Percentiles rank a stretch among this genome's conserved stretches.
Evolutionary conservation across 305 asterid species (phyloP).

Genomic region (Fraxinus albicans): DNA sequence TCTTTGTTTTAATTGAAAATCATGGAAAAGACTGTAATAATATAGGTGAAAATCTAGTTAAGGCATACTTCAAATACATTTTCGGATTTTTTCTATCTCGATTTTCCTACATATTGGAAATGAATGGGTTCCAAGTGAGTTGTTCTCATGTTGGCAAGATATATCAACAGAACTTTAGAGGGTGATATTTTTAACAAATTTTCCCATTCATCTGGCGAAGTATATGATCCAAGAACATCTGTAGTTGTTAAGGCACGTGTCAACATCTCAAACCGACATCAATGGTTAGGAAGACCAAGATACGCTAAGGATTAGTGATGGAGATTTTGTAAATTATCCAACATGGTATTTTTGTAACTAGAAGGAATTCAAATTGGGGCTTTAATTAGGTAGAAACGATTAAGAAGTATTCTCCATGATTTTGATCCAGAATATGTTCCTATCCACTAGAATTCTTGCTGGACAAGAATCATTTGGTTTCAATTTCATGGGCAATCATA

Average conservation of each 20-base stretch:
- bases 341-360: too few relatives aligned
- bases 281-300: too few relatives aligned
- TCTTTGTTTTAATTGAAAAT: constrained; percentile 9
- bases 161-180: neutral
- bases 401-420: neutral
- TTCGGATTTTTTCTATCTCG: neutral
- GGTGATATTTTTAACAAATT: neutral
- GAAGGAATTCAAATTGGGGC: too few relatives aligned
- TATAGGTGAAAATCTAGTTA: neutral
- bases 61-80: constrained; percentile 7
- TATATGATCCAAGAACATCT: neutral
- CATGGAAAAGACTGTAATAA: neutral
- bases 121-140: constrained; percentile 11
- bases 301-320: too few relatives aligned
- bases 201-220: neutral
- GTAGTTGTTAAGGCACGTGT: constrained; percentile 1
- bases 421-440: neutral
- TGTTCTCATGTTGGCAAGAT: neutral
- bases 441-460: neutral
- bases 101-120: constrained; percentile 39
- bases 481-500: constrained; percentile 6
- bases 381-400: too few relatives aligned
- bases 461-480: constrained; percentile 6
- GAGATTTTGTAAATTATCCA: too few relatives aligned
- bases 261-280: neutral